These are phyloP conservation scores for Puccinia triticina DNA, from an alignment of 1,284 basidiomycete genomes.

Conservation along the genomic window DNA sequence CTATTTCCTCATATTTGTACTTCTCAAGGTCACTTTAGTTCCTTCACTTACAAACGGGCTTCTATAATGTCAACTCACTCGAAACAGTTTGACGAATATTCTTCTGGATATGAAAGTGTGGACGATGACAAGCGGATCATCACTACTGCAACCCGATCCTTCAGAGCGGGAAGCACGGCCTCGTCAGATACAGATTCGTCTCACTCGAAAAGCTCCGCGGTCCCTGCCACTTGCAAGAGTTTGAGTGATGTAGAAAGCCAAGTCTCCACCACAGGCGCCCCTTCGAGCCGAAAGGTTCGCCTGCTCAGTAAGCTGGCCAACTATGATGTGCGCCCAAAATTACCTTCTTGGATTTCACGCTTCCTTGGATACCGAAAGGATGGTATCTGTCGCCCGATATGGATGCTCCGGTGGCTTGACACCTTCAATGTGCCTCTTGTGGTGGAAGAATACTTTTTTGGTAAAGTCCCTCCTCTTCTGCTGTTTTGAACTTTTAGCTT, in stretches of 20 bases:
- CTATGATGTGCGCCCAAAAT: conserved; percentile 32
- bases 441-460: conserved; percentile 25
- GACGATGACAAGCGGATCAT: neutral
- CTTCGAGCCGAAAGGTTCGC: neutral
- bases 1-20: neutral
- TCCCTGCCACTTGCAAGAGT: neutral
- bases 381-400: conserved; percentile 20
- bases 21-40: neutral
- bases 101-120: conserved; percentile 3
- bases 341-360: conserved; percentile 37
- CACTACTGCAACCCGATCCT: neutral
- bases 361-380: conserved; percentile 42
- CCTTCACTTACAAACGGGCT: neutral
- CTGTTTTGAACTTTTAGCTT: neutral
- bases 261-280: neutral
- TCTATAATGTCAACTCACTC: neutral
- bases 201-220: neutral
- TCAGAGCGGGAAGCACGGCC: neutral
- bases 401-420: conserved; percentile 35
- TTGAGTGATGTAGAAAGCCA: conserved; percentile 16
- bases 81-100: neutral
- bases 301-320: neutral
- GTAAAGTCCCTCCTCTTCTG: conserved; percentile 4
- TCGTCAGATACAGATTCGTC: neutral
- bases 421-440: conserved; percentile 17